A percentile compares a stretch with the other conserved stretches of the same genome.
These are phyloP conservation scores for Eucalyptus cladocalyx DNA, from an alignment of 345 rosid genomes.

Conservation along the genomic window DNA sequence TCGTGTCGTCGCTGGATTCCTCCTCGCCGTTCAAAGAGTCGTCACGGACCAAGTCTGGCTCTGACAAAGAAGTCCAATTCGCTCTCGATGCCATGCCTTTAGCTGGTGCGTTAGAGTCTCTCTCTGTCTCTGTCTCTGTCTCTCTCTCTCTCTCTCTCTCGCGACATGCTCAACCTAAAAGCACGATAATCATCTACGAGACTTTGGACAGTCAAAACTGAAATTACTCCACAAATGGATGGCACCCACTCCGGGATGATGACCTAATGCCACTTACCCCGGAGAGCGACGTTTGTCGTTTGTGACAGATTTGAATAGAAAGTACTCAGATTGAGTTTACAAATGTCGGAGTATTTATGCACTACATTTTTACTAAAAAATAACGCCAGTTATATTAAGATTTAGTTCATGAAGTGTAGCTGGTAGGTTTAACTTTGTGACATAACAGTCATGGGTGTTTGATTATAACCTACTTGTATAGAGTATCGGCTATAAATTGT, in stretches of 20 bases:
- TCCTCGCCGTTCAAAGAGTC: constrained; percentile 30
- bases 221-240: neutral
- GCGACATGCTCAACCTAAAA: neutral
- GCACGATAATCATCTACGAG: neutral
- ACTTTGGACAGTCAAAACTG: neutral
- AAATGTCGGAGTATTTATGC: neutral
- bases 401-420: neutral
- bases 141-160: neutral
- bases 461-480: neutral
- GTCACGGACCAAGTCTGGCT: constrained; percentile 1
- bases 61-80: neutral
- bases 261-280: neutral
- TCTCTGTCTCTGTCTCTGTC: neutral
- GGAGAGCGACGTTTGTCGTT: neutral
- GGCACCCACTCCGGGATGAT: neutral
- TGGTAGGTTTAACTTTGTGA: neutral
- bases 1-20: constrained; percentile 2
- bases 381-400: neutral
- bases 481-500: neutral
- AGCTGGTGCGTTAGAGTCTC: constrained; percentile 5
- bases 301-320: neutral
- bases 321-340: neutral
- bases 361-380: neutral
- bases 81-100: neutral
- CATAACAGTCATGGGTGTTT: neutral